phyloP scores from a whole-genome alignment of 305 asterid genomes.

The Solanum hybrid region DNA sequence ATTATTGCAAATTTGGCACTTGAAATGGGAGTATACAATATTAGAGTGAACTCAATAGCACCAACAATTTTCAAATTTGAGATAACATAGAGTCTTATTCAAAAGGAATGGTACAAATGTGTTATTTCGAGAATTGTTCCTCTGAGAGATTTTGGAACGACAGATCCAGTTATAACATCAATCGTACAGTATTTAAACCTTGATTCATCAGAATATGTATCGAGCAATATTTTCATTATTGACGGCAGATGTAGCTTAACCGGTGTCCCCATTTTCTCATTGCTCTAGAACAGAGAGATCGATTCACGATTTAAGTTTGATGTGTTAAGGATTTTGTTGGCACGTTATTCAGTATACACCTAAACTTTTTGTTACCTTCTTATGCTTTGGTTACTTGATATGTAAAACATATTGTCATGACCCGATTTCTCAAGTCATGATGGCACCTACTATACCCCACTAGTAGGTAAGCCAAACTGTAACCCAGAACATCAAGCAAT shows the following conservation, averaged over 20 bases:
- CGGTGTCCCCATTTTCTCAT: background rate
- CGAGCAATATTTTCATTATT: background rate
- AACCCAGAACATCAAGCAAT: too few relatives aligned
- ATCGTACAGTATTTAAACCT: background rate
- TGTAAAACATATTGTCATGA: too few relatives aligned
- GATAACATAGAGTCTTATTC: background rate
- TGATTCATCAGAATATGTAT: background rate
- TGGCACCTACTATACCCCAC: too few relatives aligned
- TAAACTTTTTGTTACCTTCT: background rate
- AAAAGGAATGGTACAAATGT: background rate
- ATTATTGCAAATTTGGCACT: background rate
- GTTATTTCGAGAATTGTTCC: background rate
- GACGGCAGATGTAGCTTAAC: background rate
- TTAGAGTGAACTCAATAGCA: background rate
- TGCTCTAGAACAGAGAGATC: background rate
- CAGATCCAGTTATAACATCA: background rate
- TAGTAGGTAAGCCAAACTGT: too few relatives aligned
- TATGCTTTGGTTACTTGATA: too few relatives aligned
- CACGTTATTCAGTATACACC: background rate
- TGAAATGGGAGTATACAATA: background rate
- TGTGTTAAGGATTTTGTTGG: background rate
- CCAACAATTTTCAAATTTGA: background rate
- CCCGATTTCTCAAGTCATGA: too few relatives aligned
- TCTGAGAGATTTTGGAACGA: background rate
- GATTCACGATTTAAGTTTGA: background rate